Evolutionary conservation across 2,329 filamentous ascomycete genomes (phyloP), one percentile per base, ranked within the genome.

Genomic region (Aspergillus caelatus): DNA sequence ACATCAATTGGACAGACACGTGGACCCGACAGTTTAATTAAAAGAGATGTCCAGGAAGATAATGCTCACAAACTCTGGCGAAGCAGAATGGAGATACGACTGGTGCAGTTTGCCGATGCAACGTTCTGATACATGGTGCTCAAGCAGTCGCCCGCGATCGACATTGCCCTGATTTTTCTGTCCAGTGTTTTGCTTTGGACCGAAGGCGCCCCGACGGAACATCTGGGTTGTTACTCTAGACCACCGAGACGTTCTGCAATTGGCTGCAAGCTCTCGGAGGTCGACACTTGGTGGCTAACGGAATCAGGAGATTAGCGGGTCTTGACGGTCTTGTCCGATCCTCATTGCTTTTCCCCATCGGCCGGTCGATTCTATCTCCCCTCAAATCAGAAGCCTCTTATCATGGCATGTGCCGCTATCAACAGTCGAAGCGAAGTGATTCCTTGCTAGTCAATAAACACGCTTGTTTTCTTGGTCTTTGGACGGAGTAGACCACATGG

Each of bases 391-490:
- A 62, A 39, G 30, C 12, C 59, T 58, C 61, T 71, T 69, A 70
- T 71, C 68, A 65, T 62, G 39, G 61, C 74, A 75, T 75, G 73
- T 71, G 73, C 66, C 59, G 61, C 63, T 62, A 69, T 67, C 66
- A 57, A 56, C 56, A 56, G 56, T 39, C 52, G 32, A 41, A 34
- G 59, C 58, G 58, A 55, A 54, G 55, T 34, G 60, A n/a, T 36
- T 46, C 60, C n/a, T 41, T 23, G n/a, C 55, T 62, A 19, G 19
- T 50, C 26, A 53, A 30, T 50, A 45, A 50, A 32, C 56, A 52
- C n/a, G 32, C 19, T 36, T 55, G 30, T 41, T 55, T 55, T 55
- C 52, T 55, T 55, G 52, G 32, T 39, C 30, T 36, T 39, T 32
- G 34, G 26, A 26, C 26, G 26, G 26, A 26, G 26, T 16, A 12